Base-by-base conservation (phyloP, 2,329 filamentous ascomycete species). In the Rutstroemia sp. region DNA sequence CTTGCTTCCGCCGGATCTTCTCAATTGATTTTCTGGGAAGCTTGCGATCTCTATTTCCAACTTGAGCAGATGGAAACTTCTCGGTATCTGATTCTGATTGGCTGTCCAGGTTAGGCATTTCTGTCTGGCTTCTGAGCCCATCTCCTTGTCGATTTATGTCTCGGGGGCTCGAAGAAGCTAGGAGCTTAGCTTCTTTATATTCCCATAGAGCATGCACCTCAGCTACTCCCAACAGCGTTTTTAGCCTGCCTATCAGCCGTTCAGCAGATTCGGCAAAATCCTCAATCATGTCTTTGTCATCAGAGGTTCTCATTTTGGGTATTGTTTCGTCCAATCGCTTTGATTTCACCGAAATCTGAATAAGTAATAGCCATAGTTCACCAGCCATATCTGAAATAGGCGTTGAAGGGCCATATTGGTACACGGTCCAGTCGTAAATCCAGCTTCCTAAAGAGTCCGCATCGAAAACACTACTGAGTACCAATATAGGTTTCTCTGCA, bases 371-470 rank as follows among this genome's bases (percentile, higher is more conserved):
- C 94, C 94, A 99, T 54, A 99, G 79, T 68, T 96, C 92, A 64
- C 92, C 94, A 3, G 94, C 91, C 73, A 95, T 86, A 63, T 96
- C 91, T 53, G 91, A 83, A 68, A 96, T 89, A 50, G 91, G 89
- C 12, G 88, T 89, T 45, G 82, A 81, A 14, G 90, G 82, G 39
- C 89, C 89, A 64, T 94, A 86, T 70, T 87, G 85, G 76, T 89
- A 95, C 61, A 96, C 89, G 19, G 94, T 96, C 94, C 94, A 97
- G 78, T 97, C 94, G 73, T 96, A 99, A 69, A 99, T 95, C 94
- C 94, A 99, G 75, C 96, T 96, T 68, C 94, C 94, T 27, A 97
- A 80, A 25, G 89, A 95, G 80, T 96, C 96, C 68, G 92, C 89
- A 70, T 97, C 94, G 68, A 97, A 97, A 57, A 97, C 94, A 69